Evolutionary conservation across 1,284 basidiomycete genomes (phyloP).

Genomic region (Stereum hirsutum): DNA sequence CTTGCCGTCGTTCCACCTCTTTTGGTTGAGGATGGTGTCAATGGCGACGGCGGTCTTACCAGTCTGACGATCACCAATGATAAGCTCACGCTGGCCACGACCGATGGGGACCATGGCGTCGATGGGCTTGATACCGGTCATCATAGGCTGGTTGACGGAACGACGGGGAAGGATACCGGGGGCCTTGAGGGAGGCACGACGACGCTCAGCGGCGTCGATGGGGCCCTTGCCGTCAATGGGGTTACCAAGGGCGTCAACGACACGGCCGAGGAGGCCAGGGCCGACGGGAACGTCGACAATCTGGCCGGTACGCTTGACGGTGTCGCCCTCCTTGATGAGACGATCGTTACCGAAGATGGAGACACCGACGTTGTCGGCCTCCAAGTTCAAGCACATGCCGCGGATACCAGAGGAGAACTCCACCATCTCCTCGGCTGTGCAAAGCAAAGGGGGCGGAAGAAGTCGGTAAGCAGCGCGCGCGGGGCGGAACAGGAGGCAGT

Average conservation of each 20-base stretch:
- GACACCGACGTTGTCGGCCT: slow-evolving; percentile 99
- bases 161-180: slow-evolving; percentile 98
- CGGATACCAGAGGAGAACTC: slow-evolving; percentile 99
- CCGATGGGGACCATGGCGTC: slow-evolving; percentile 99
- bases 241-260: slow-evolving; percentile 98
- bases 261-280: slow-evolving; percentile 92
- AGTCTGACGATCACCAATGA: slow-evolving; percentile 99
- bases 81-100: slow-evolving; percentile 99
- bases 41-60: slow-evolving; percentile 99
- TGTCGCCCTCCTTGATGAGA: slow-evolving; percentile 99
- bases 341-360: slow-evolving; percentile 99
- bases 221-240: slow-evolving; percentile 99
- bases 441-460: slow-evolving; percentile 2
- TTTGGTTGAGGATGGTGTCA: slow-evolving; percentile 99
- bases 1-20: slow-evolving; percentile 96
- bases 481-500: slow-evolving; percentile 10
- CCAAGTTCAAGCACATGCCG: slow-evolving; percentile 99
- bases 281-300: slow-evolving; percentile 99
- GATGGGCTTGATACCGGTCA: slow-evolving; percentile 99
- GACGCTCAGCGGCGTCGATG: slow-evolving; percentile 87
- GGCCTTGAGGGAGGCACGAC: slow-evolving; percentile 96
- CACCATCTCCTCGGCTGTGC: slow-evolving; percentile 98
- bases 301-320: slow-evolving; percentile 99
- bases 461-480: slow-evolving; percentile 9
- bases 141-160: slow-evolving; percentile 99